phyloP scores from a whole-genome alignment of 2,329 filamentous ascomycete genomes.

The Lecanicillium sp. region DNA sequence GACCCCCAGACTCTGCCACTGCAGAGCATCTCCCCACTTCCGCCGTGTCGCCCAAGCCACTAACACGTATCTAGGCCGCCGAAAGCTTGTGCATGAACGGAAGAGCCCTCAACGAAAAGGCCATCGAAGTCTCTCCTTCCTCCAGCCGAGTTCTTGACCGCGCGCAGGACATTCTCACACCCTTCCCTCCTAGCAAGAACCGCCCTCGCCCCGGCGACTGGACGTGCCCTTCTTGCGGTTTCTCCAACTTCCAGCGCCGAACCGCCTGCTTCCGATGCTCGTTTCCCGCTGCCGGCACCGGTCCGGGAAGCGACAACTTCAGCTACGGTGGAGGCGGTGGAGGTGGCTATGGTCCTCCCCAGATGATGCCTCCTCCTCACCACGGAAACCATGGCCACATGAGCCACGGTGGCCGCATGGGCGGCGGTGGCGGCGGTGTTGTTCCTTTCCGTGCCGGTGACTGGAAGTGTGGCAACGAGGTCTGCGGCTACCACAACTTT shows the following conservation, averaged over 20 bases:
- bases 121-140: conserved; percentile 95
- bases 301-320: conserved; percentile 57
- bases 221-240: conserved; percentile 97
- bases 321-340: conserved; percentile 36
- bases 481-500: conserved; percentile 98
- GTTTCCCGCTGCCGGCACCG: conserved; percentile 87
- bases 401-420: conserved; percentile 61
- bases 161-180: conserved; percentile 90
- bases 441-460: conserved; percentile 98
- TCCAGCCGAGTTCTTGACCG: conserved; percentile 95
- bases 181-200: conserved; percentile 98
- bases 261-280: conserved; percentile 99
- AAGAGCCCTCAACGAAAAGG: conserved; percentile 95
- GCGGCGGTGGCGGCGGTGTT: conserved; percentile 72
- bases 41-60: background rate
- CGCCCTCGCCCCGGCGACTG: conserved; percentile 94
- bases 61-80: conserved; percentile 60
- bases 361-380: conserved; percentile 70
- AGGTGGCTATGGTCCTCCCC: conserved; percentile 56
- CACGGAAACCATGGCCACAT: conserved; percentile 47
- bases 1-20: too few species aligned
- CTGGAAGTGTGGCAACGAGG: conserved; percentile 98
- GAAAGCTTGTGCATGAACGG: conserved; percentile 99
- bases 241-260: conserved; percentile 98
- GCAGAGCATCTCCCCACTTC: too few species aligned